Base-by-base conservation (phyloP, 179 eudicot genomes). In the Vitellaria paradoxa region DNA sequence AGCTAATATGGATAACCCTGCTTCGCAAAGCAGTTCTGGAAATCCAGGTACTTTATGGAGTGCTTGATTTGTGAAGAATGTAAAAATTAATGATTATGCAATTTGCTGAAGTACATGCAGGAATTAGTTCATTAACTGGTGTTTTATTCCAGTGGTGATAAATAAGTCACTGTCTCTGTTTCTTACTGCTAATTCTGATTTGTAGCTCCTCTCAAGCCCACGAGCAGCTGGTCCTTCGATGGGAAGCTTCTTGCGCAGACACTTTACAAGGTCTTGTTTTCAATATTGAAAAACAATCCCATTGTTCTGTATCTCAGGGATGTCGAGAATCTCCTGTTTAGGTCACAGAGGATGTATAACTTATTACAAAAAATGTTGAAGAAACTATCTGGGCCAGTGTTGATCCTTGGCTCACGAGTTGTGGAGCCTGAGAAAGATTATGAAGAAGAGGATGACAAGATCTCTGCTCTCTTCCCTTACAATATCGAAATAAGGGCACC, bases 241-340 rank as follows among this genome's bases (percentile, higher is more conserved):
- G 98, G 92, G 77, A 96, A 96, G 80, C 85, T 96, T 61, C 83
- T 96, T 75, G 86, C 93, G 21, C 99, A 96, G 78, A 89, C 97
- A 77, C 92, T 96, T 68, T 91, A 93, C 91, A 96, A 87, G 97
- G 94, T 96, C 70, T 82, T 96, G 67, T 80, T 86, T 80, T 86
- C 89, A 24, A 82, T 85, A 76, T 91, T 98, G 49, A 91, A 91
- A 74, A 86, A 79, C 68, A 77, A 77, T 77, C 94, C 98, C 47
- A 82, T 94, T 52, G 90, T 96, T 74, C 81, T 96, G 53, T 96
- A 96, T 76, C 87, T 96, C 75, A 92, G 99, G 86, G 98, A 96
- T 78, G 89, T 92, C 4, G 97, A 94, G 80, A 84, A 84, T 73
- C 85, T 94, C 75, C 90, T 96, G 74, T 84, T 77, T 78, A 91